These are phyloP conservation scores for Aspergillus phoenicis DNA, from an alignment of 2,329 filamentous ascomycete species.

Conservation along the genomic window DNA sequence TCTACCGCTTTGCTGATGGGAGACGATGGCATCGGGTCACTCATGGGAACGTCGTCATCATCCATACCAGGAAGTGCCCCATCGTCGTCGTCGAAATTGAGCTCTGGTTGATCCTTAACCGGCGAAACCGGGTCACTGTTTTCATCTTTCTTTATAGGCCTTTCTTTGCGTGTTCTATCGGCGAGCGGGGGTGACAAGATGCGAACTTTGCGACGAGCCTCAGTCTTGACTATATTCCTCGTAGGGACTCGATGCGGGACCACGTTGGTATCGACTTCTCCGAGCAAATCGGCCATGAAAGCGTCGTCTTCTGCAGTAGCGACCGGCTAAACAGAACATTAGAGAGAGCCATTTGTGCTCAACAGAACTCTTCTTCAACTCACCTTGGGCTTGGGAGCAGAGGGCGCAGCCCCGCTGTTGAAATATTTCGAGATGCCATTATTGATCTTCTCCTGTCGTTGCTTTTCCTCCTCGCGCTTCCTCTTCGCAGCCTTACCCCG, in stretches of 20 bases:
- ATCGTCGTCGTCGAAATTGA: conserved; percentile 57
- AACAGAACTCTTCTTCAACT: conserved; percentile 19
- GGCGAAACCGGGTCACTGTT: conserved; percentile 51
- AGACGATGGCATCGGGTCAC: conserved; percentile 83
- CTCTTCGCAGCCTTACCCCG: conserved; percentile 72
- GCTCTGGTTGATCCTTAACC: conserved; percentile 41
- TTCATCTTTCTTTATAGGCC: conserved; percentile 47
- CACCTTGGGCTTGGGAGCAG: conserved; percentile 78
- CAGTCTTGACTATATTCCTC: conserved; percentile 69
- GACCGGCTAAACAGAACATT: conserved; percentile 56
- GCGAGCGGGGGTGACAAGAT: conserved; percentile 73
- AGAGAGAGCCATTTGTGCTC: conserved; percentile 2
- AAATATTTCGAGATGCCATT: conserved; percentile 95
- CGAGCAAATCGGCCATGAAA: conserved; percentile 82
- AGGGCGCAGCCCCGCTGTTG: conserved; percentile 67
- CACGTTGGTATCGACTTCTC: conserved; percentile 81
- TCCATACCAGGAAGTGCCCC: conserved; percentile 60
- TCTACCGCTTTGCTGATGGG: conserved; percentile 78
- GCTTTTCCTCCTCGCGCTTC: conserved; percentile 82
- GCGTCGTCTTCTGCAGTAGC: conserved; percentile 86
- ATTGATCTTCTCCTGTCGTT: conserved; percentile 83
- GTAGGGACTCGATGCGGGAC: conserved; percentile 58
- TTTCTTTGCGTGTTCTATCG: conserved; percentile 59
- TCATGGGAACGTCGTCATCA: conserved; percentile 80
- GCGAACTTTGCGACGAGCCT: conserved; percentile 75